A percentile compares a stretch with the other conserved stretches of the same genome.
phyloP scores from a whole-genome alignment of 352 stramenopile genomes.

The Pythium oligandrum region DNA sequence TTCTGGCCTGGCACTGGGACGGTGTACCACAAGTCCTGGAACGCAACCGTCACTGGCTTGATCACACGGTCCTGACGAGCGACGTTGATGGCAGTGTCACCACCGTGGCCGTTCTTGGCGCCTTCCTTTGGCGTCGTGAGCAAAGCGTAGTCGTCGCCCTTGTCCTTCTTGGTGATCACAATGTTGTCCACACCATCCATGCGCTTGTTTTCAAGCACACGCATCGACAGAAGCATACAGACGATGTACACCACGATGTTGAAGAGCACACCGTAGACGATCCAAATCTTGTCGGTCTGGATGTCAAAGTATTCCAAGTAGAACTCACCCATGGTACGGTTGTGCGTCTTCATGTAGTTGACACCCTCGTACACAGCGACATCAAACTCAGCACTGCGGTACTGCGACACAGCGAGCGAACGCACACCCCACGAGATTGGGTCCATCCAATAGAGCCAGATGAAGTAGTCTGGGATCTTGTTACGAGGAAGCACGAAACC shows the following conservation, averaged over 20 bases:
- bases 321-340: slow-evolving; percentile 21
- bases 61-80: slow-evolving; percentile 8
- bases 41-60: slow-evolving; percentile 25
- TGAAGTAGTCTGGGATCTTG: slow-evolving; percentile 25
- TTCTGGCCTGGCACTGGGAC: slow-evolving; percentile 11
- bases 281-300: slow-evolving; percentile 15
- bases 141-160: slow-evolving; percentile 2
- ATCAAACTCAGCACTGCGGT: slow-evolving; percentile 11
- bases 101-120: not conserved
- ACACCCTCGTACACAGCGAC: slow-evolving; percentile 17
- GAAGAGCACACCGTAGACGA: slow-evolving; percentile 22
- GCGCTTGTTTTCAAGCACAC: slow-evolving; percentile 23
- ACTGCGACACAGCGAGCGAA: slow-evolving; percentile 19
- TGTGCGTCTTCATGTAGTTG: slow-evolving; percentile 14
- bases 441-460: slow-evolving; percentile 35
- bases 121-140: slow-evolving; percentile 10
- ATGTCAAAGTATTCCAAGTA: slow-evolving; percentile 22
- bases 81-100: slow-evolving; percentile 5
- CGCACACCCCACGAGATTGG: slow-evolving; percentile 30
- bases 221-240: slow-evolving; percentile 18
- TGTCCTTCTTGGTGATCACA: not conserved
- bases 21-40: slow-evolving; percentile 31
- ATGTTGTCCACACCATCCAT: slow-evolving; percentile 19
- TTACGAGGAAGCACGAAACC: slow-evolving; percentile 26
- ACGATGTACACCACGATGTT: slow-evolving; percentile 20